Evolutionary conservation across 148 eudicot genomes (phyloP).

Genomic region (Talinum fruticosum): DNA sequence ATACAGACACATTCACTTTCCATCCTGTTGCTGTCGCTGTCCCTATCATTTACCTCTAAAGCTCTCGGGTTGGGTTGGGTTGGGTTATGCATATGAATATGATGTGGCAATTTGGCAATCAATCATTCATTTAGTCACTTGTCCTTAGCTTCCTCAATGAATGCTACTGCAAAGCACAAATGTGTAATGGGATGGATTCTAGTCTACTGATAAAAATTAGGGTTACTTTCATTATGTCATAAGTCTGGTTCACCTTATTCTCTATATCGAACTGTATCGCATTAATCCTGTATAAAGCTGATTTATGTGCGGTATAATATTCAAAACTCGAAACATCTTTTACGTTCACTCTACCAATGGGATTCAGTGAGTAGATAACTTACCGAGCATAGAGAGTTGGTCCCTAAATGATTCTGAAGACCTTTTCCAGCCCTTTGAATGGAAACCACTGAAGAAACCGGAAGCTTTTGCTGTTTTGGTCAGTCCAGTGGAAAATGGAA

Average conservation of each 20-base stretch:
- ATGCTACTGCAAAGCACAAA: not conserved
- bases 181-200: not conserved
- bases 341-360: too few relatives aligned
- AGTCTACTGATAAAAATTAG: too few relatives aligned
- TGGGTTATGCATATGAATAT: too few relatives aligned
- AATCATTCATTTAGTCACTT: too few relatives aligned
- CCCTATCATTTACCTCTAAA: not conserved
- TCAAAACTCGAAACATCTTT: too few relatives aligned
- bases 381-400: too few relatives aligned
- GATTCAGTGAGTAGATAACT: too few relatives aligned
- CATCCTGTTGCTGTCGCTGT: not conserved
- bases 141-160: not conserved
- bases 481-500: constrained; percentile 3
- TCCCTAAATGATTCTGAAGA: not conserved
- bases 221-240: too few relatives aligned
- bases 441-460: constrained; percentile 8
- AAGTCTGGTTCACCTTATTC: too few relatives aligned
- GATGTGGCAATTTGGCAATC: not conserved
- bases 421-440: constrained; percentile 8
- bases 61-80: not conserved
- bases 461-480: constrained; percentile 9
- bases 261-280: too few relatives aligned
- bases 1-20: not conserved
- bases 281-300: too few relatives aligned
- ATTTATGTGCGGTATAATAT: too few relatives aligned